A percentile compares a stretch with the other conserved stretches of the same genome.
phyloP scores from a whole-genome alignment of 2,329 filamentous ascomycete species.

The Hymenoscyphus occultus region DNA sequence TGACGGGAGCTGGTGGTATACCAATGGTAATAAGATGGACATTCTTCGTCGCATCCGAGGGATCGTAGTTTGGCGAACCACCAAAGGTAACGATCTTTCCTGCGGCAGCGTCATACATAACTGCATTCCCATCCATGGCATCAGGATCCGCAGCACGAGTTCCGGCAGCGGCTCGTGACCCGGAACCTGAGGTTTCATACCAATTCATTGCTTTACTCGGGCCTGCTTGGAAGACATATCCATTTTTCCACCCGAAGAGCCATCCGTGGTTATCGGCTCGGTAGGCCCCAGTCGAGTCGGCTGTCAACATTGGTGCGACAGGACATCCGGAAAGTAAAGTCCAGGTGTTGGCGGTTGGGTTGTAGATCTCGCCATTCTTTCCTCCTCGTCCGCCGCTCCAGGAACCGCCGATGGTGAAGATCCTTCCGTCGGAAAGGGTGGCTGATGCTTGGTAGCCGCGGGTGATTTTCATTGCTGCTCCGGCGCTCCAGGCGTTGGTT shows the following conservation, averaged over 20 bases:
- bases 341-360: slow-evolving; percentile 47
- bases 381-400: slow-evolving; percentile 48
- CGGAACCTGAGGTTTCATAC: slow-evolving; percentile 45
- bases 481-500: slow-evolving; percentile 38
- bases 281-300: slow-evolving; percentile 43
- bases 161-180: slow-evolving; percentile 43
- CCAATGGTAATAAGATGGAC: slow-evolving; percentile 51
- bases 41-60: slow-evolving; percentile 41
- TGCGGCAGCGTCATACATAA: slow-evolving; percentile 54
- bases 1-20: slow-evolving; percentile 23
- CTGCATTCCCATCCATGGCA: slow-evolving; percentile 53
- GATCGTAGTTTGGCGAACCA: slow-evolving; percentile 46
- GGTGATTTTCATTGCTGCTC: slow-evolving; percentile 44
- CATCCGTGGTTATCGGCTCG: slow-evolving; percentile 53
- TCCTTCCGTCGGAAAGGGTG: slow-evolving; percentile 49
- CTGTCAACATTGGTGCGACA: slow-evolving; percentile 50
- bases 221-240: slow-evolving; percentile 29
- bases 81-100: slow-evolving; percentile 56
- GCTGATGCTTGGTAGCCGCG: slow-evolving; percentile 54
- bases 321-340: slow-evolving; percentile 42
- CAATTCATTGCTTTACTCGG: slow-evolving; percentile 50
- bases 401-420: slow-evolving; percentile 56
- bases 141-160: slow-evolving; percentile 43
- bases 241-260: slow-evolving; percentile 35
- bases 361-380: slow-evolving; percentile 57